Evolutionary conservation across 148 eudicot species (phyloP).

Genomic region (Euryodendron excelsum): DNA sequence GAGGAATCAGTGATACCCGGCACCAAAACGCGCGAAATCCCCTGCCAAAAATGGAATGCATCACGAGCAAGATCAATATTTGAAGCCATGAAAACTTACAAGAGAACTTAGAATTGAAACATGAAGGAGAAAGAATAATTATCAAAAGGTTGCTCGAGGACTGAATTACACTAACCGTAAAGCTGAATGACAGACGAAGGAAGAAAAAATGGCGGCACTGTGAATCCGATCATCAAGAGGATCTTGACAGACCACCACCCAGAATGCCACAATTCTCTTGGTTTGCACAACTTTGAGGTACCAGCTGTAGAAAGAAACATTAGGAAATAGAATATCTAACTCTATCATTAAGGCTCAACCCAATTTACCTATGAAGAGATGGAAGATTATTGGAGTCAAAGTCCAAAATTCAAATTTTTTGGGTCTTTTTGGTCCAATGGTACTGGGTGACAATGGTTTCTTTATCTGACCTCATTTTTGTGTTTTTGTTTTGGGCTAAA

Average conservation of each 20-base stretch:
- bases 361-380: neutral
- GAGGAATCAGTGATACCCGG: slow-evolving; percentile 51
- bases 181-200: slow-evolving; percentile 48
- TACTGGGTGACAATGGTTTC: neutral
- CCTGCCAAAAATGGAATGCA: slow-evolving; percentile 40
- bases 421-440: neutral
- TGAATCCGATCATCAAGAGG: slow-evolving; percentile 39
- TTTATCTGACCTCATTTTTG: too few species aligned
- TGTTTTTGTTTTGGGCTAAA: neutral
- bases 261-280: slow-evolving; percentile 60
- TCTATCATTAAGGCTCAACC: slow-evolving; percentile 28
- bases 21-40: slow-evolving; percentile 79
- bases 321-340: slow-evolving; percentile 65
- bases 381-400: neutral
- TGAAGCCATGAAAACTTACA: neutral
- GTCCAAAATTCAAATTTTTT: neutral
- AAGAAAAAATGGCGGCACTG: slow-evolving; percentile 45
- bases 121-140: too few species aligned
- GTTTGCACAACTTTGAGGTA: slow-evolving; percentile 48
- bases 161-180: slow-evolving; percentile 52
- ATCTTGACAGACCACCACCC: slow-evolving; percentile 66
- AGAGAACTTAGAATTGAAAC: too few species aligned
- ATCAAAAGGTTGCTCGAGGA: neutral
- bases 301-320: slow-evolving; percentile 66
- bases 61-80: neutral